Conservation (phyloP, 768 basidiomycete genomes). For the Mycena rosella region DNA sequence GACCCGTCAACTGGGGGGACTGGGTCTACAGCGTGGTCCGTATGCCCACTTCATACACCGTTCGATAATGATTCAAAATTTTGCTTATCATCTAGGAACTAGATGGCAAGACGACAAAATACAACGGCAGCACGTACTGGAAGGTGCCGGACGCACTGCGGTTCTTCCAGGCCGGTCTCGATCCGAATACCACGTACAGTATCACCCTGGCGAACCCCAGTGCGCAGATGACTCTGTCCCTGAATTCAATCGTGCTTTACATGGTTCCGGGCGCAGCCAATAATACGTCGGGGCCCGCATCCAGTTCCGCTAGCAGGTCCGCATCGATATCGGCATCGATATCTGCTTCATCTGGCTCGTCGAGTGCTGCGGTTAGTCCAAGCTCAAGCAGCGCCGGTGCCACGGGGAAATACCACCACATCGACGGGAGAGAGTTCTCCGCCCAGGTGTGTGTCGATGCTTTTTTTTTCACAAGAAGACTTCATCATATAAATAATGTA, state of each 20-base stretch:
- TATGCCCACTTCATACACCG: background rate
- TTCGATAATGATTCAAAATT: background rate
- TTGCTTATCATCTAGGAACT: background rate
- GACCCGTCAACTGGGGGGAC: conserved; percentile 28
- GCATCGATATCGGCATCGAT: background rate
- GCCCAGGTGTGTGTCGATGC: no score
- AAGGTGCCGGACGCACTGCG: conserved; percentile 30
- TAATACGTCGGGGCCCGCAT: background rate
- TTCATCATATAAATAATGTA: no score
- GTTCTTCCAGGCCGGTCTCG: conserved; percentile 29
- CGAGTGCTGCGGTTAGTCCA: background rate
- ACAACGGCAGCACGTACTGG: conserved; percentile 31
- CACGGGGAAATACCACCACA: no score
- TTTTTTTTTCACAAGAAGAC: no score
- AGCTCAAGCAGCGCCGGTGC: no score
- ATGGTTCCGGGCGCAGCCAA: background rate
- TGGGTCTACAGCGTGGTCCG: conserved; percentile 26
- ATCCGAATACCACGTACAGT: conserved; percentile 26
- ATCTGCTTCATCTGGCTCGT: background rate
- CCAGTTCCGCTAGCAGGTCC: background rate
- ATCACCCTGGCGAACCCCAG: conserved; percentile 14
- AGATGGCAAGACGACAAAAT: conserved; percentile 1
- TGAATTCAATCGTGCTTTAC: conserved; percentile 25
- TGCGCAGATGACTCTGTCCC: conserved; percentile 12
- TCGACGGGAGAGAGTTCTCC: no score